Base-by-base conservation (phyloP, 2,329 filamentous ascomycete genomes). In the Penicillium sp. region DNA sequence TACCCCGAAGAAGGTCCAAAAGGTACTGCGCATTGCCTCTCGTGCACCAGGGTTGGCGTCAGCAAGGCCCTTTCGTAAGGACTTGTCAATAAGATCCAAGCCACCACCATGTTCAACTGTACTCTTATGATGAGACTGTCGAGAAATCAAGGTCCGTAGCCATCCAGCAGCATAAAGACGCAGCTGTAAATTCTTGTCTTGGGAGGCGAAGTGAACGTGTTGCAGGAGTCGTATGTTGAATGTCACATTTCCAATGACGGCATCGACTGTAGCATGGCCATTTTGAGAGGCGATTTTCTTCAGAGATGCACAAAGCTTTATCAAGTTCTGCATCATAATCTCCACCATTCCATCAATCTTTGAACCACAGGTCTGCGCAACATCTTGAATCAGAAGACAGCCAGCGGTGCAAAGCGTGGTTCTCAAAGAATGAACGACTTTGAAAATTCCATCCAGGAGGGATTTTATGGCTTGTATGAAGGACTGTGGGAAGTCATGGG, bases 171-270 rank as follows among this genome's bases (percentile, higher is more conserved):
- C 88, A 72, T 88, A 96, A 1, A 85, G 84, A 57, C 94, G 86
- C 14, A 92, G 88, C 67, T 94, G 89, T 2, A 92, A 88, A 68
- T 97, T 97, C 78, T 97, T 97, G 77, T 99, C 93, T 70, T 95
- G 89, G 58, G 85, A 89, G 21, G 93, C 92, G 50, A 79, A 77
- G 79, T 87, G 90, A 44, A 97, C 80, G 67, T 97, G 93, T 71
- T 96, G 90, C 80, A 97, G 83, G 58, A 97, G 81, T 24, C 92
- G 88, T 55, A 81, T 79, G 58, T 83, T 92, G 75, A 93, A 97
- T 0, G 92, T 88, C 26, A 89, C 88, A 63, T 88, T 87, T 58
- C 86, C 84, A 59, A 97, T 83, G 48, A 99, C 87, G 18, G 82
- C 85, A 61, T 94, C 88, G n/a, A 96, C 87, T 0, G 90, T 91